These are phyloP conservation scores for Torulaspora pretoriensis DNA, from an alignment of 1,139 yeast genomes.

Conservation along the genomic window DNA sequence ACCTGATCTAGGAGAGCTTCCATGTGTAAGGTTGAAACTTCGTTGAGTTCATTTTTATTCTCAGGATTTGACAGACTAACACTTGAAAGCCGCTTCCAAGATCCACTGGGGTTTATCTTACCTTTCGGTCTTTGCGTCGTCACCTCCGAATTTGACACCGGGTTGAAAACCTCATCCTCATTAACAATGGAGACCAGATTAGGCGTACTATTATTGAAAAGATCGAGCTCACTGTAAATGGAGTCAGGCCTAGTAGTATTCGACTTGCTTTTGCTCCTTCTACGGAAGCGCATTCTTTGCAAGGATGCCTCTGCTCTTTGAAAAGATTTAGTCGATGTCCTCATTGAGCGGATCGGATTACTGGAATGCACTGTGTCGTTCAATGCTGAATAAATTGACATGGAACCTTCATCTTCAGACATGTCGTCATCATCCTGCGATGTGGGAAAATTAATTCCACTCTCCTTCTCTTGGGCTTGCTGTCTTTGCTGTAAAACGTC, in stretches of 20 bases:
- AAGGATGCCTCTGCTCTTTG: constrained; percentile 67
- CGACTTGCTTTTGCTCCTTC: constrained; percentile 49
- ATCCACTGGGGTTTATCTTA: constrained; percentile 8
- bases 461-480: constrained; percentile 1
- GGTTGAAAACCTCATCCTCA: constrained; percentile 22
- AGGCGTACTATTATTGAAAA: constrained; percentile 32
- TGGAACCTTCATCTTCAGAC: constrained; percentile 41
- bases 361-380: constrained; percentile 34
- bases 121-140: constrained; percentile 7
- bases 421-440: constrained; percentile 19
- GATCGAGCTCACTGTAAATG: constrained; percentile 21
- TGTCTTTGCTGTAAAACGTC: constrained; percentile 4
- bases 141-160: constrained; percentile 7
- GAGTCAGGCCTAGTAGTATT: constrained; percentile 18
- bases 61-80: constrained; percentile 16
- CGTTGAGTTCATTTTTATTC: constrained; percentile 34
- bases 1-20: constrained; percentile 49
- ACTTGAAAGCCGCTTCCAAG: constrained; percentile 25
- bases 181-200: constrained; percentile 32
- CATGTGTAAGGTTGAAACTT: constrained; percentile 38
- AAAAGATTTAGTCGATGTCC: constrained; percentile 45
- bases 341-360: constrained; percentile 34
- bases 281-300: constrained; percentile 56
- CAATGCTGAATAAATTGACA: constrained; percentile 42
- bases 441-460: constrained; percentile 5